phyloP scores from a whole-genome alignment of 371 early-diverging fungal species.

The Encephalitozoon intestinalis region DNA sequence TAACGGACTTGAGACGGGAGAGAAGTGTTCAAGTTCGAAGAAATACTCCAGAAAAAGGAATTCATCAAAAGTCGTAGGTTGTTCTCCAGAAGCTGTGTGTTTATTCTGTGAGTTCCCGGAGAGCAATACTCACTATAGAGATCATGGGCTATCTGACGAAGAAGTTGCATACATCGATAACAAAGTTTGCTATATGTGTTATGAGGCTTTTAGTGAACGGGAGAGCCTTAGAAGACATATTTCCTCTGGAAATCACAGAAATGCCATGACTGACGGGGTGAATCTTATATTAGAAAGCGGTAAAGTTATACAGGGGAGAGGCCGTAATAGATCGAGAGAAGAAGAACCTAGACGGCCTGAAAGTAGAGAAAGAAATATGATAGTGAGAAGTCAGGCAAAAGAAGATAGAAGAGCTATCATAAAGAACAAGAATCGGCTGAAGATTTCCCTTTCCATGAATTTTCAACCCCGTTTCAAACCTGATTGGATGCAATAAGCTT shows the following conservation, averaged over 20 bases:
- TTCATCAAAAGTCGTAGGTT: background rate
- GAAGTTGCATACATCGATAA: background rate
- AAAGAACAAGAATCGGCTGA: conserved; percentile 27
- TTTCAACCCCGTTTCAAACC: conserved; percentile 30
- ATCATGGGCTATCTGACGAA: conserved; percentile 6
- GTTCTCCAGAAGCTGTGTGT: background rate
- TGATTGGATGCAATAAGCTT: conserved; percentile 36
- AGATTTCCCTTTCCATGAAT: conserved; percentile 23
- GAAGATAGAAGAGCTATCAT: background rate
- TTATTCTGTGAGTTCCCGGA: conserved; percentile 18
- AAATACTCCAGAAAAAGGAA: background rate
- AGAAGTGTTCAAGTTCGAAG: background rate
- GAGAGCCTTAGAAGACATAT: conserved; percentile 4
- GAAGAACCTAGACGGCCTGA: background rate
- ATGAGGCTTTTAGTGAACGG: conserved; percentile 26
- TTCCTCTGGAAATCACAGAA: conserved; percentile 19
- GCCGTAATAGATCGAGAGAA: background rate
- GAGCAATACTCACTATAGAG: conserved; percentile 9
- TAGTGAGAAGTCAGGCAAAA: background rate
- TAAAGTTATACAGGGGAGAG: background rate
- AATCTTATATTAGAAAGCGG: conserved; percentile 29
- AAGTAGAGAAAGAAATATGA: background rate
- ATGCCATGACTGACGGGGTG: background rate
- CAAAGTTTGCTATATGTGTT: conserved; percentile 32
- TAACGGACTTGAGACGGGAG: background rate